Base-by-base conservation (phyloP, 1,284 basidiomycete genomes). In the Trichosporon sp. region DNA sequence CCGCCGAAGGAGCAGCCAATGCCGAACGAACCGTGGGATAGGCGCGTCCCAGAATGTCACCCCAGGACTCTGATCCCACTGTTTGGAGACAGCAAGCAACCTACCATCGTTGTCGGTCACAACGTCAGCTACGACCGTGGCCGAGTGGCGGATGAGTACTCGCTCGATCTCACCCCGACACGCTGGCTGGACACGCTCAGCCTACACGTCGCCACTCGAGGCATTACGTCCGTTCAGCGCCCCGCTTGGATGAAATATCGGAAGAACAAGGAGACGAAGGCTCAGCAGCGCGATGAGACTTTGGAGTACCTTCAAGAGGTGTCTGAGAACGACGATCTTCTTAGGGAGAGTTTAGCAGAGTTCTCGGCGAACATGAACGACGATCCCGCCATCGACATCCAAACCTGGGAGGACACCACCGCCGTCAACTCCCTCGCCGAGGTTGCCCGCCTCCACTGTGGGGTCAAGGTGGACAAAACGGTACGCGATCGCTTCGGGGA, bases 111-210 rank as follows among this genome's bases (percentile, higher is more conserved):
- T 38, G 89, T 99, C 12, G 96, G 96, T 1, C 97, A 99, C 84
- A 96, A 98, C 79, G 91, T 98, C 35, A 92, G 94, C 1, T 99
- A 94, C 81, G 97, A 99, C 82, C 90, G 96, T 8, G 91, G 89
- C 6, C 88, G 95, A 14, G 87, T 97, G 14, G 81, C 85, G 26
- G 93, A 98, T 75, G 97, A 99, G 81, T 98, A 99, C 80, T 85
- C 85, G 69, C 82, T 98, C 4, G 79, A 86, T 0, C 87, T 88
- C 0, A 92, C 92, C 0, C 84, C 87, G 61, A 96, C 89, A 26
- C 89, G 96, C 1, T 99, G 93, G 82, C 84, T 98, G 48, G 97
- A 99, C 81, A 99, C 96, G 0, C 94, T 99, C 89, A 90, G 94
- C 0, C 86, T 99, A 10, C 96, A 99, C 80, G 91, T 97, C 65